Evolutionary conservation across 2,329 filamentous ascomycete genomes (phyloP).

Genomic region (Phoma sp.): DNA sequence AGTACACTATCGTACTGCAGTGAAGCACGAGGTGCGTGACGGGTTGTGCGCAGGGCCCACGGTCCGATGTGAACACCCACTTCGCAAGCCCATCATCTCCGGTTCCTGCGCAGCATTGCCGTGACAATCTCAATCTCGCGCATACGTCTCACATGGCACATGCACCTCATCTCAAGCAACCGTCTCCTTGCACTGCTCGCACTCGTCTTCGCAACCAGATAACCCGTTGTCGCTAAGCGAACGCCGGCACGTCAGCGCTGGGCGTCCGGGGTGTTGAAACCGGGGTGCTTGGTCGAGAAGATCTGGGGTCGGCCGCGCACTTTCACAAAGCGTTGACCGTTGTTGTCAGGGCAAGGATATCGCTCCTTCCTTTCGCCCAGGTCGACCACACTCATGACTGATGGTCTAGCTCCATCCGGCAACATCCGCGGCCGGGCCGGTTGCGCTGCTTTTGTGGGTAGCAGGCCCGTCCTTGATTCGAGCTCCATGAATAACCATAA

Average conservation of each 20-base stretch:
- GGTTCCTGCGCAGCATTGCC: too few relatives aligned
- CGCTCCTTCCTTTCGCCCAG: background rate
- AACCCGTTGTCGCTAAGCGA: background rate
- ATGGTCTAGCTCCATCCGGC: background rate
- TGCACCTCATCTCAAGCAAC: background rate
- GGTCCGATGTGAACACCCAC: too few relatives aligned
- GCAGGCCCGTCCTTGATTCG: background rate
- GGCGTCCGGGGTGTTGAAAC: background rate
- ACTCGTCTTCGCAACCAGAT: conserved; percentile 4
- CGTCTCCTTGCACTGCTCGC: background rate
- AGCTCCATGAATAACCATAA: background rate
- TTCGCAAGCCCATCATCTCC: too few relatives aligned
- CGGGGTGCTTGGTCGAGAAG: conserved; percentile 15
- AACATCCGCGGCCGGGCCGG: conserved; percentile 12
- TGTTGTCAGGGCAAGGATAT: background rate
- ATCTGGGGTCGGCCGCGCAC: too few relatives aligned
- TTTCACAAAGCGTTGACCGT: background rate
- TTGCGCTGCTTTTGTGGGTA: conserved; percentile 10
- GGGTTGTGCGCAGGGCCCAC: too few relatives aligned
- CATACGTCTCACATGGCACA: background rate
- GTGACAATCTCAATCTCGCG: background rate
- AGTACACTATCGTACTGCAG: too few relatives aligned
- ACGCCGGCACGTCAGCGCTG: background rate
- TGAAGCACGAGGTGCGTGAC: too few relatives aligned
- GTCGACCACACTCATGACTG: background rate